Evolutionary conservation across 2,329 filamentous ascomycete species (phyloP).

Genomic region (Hymenoscyphus repandus): DNA sequence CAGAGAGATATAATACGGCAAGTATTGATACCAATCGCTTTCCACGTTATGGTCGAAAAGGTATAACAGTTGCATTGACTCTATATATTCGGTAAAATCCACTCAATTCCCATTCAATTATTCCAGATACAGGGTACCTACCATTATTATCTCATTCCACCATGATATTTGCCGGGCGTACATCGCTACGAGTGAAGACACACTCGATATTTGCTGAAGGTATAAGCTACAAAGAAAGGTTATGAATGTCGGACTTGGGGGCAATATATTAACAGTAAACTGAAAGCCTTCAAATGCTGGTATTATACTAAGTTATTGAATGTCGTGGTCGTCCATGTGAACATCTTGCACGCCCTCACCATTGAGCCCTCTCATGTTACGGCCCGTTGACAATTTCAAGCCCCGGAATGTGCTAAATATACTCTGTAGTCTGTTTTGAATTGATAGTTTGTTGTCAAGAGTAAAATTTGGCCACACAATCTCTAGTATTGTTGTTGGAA

Average conservation of each 20-base stretch:
- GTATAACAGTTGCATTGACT: constrained; percentile 4
- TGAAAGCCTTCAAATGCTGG: constrained; percentile 14
- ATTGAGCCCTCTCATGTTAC: constrained; percentile 2
- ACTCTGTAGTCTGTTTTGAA: constrained; percentile 7
- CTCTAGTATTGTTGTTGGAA: constrained; percentile 10
- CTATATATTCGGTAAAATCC: constrained; percentile 16
- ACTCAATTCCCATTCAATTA: constrained; percentile 16
- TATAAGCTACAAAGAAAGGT: constrained; percentile 12
- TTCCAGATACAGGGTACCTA: constrained; percentile 11
- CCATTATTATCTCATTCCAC: constrained; percentile 7
- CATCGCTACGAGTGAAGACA: constrained; percentile 16
- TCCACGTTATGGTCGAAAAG: neutral
- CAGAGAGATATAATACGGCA: neutral
- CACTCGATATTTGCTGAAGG: neutral
- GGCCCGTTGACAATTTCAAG: neutral
- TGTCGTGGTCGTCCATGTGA: constrained; percentile 5
- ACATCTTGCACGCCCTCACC: constrained; percentile 10
- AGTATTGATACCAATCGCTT: neutral
- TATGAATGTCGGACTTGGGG: constrained; percentile 3
- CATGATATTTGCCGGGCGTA: constrained; percentile 16
- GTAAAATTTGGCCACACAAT: constrained; percentile 9
- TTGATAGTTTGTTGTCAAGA: constrained; percentile 6
- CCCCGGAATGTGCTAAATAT: constrained; percentile 10
- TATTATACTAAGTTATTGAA: constrained; percentile 2
- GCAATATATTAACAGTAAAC: constrained; percentile 11